Evolutionary conservation across 2,329 filamentous ascomycete species (phyloP).

Genomic region (Sphaceloma murrayae): DNA sequence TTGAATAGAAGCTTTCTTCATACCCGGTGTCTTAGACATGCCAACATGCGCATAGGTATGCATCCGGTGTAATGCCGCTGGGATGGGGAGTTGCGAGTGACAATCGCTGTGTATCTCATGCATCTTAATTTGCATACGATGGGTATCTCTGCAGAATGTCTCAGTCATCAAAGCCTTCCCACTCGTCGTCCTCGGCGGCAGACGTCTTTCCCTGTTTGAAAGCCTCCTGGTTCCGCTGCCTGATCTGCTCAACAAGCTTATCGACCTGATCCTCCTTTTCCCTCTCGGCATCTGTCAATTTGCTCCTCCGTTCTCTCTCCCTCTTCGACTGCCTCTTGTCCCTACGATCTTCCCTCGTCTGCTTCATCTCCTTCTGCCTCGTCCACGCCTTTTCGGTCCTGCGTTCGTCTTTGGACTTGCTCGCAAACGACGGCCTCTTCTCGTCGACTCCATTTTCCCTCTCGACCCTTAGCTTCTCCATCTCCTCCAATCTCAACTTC

Average conservation of each 20-base stretch:
- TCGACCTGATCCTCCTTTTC: conserved; percentile 27
- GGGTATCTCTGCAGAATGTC: background rate
- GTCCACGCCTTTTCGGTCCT: conserved; percentile 32
- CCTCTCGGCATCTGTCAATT: conserved; percentile 27
- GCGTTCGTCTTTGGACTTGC: conserved; percentile 26
- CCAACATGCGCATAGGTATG: no score
- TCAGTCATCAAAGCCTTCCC: conserved; percentile 20
- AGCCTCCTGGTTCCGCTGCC: conserved; percentile 19
- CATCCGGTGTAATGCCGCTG: no score
- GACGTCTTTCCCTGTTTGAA: conserved; percentile 27
- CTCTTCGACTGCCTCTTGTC: conserved; percentile 28
- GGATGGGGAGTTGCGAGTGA: background rate
- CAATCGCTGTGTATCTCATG: background rate
- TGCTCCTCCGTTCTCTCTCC: conserved; percentile 25
- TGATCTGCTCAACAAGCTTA: conserved; percentile 27
- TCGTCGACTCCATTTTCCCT: conserved; percentile 23
- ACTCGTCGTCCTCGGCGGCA: conserved; percentile 17
- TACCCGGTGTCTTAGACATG: no score
- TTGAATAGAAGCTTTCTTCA: no score
- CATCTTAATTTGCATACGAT: background rate
- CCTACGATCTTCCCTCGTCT: conserved; percentile 26
- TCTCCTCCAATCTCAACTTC: conserved; percentile 32
- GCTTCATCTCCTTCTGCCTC: conserved; percentile 29
- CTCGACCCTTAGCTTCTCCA: conserved; percentile 26
- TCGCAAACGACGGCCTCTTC: conserved; percentile 21